These are phyloP conservation scores for Amanita rubescens DNA, from an alignment of 768 basidiomycete species.

Conservation along the genomic window DNA sequence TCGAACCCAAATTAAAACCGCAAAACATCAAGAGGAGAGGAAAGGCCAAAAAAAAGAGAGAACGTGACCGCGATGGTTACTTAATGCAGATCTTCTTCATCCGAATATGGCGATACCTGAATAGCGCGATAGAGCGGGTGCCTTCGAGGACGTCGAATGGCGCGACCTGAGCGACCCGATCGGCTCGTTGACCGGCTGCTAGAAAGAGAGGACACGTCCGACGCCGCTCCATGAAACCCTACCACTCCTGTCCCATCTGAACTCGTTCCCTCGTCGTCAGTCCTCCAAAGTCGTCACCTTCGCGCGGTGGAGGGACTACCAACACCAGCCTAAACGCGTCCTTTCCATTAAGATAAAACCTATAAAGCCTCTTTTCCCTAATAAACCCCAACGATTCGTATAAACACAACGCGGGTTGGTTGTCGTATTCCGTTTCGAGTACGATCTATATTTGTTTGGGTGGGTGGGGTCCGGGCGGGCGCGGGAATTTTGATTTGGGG, in stretches of 20 bases:
- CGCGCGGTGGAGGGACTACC: conserved; percentile 37
- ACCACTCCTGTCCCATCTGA: too few relatives aligned
- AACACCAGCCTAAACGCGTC: conserved; percentile 87
- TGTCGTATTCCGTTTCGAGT: conserved; percentile 95
- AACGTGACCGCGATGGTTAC: too few relatives aligned
- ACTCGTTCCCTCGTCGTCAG: too few relatives aligned
- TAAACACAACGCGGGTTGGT: conserved; percentile 76
- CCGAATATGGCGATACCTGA: conserved; percentile 8
- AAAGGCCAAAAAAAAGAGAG: too few relatives aligned
- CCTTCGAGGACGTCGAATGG: background rate
- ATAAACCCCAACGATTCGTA: conserved; percentile 94
- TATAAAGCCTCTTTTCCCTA: conserved; percentile 86
- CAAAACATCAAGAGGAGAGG: too few relatives aligned
- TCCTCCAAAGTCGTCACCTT: conserved; percentile 19
- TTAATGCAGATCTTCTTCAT: conserved; percentile 4
- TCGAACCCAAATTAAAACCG: too few relatives aligned
- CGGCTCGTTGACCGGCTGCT: background rate
- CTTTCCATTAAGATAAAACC: conserved; percentile 97
- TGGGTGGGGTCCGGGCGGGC: background rate
- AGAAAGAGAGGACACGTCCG: too few relatives aligned
- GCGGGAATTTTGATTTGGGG: background rate
- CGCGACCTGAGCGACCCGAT: background rate
- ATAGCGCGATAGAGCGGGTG: conserved; percentile 7
- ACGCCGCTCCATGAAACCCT: background rate
- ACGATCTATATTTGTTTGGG: conserved; percentile 51